phyloP scores from a whole-genome alignment of 192 early-diverging fungal genomes.

The Polychytrium aggregatum region DNA sequence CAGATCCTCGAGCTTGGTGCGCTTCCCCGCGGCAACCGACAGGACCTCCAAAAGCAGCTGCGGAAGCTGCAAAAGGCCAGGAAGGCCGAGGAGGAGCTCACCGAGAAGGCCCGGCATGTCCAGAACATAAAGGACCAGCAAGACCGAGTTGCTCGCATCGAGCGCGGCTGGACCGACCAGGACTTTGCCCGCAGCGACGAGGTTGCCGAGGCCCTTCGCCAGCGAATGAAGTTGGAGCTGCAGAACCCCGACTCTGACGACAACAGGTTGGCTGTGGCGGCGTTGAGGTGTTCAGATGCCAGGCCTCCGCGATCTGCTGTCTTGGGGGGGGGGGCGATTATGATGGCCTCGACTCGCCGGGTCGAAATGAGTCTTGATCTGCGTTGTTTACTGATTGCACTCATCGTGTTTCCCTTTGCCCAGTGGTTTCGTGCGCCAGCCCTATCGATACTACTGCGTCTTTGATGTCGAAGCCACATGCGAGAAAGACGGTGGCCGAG shows the following conservation, averaged over 20 bases:
- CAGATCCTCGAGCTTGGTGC: constrained; percentile 31
- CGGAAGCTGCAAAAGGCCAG: constrained; percentile 18
- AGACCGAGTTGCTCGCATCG: background rate
- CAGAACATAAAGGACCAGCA: background rate
- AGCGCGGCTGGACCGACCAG: background rate
- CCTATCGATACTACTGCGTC: constrained; percentile 56
- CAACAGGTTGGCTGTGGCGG: background rate
- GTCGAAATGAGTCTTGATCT: background rate
- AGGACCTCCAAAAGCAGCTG: constrained; percentile 32
- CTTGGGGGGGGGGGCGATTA: background rate
- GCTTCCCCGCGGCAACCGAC: constrained; percentile 29
- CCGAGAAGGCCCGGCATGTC: constrained; percentile 1
- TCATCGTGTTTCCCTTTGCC: background rate
- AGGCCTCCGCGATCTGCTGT: background rate
- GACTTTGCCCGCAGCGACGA: background rate
- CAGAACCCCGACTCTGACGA: no score
- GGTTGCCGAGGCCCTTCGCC: background rate
- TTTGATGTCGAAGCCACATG: constrained; percentile 83
- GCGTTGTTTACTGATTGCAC: background rate
- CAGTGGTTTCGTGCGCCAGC: constrained; percentile 11
- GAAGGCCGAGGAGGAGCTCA: constrained; percentile 2
- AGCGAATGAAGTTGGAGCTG: background rate
- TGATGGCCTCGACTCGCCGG: background rate
- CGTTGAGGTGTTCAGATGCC: background rate
- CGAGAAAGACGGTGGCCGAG: constrained; percentile 35